phyloP scores from a whole-genome alignment of 805 yeast species.

The Ogataea glucozyma region DNA sequence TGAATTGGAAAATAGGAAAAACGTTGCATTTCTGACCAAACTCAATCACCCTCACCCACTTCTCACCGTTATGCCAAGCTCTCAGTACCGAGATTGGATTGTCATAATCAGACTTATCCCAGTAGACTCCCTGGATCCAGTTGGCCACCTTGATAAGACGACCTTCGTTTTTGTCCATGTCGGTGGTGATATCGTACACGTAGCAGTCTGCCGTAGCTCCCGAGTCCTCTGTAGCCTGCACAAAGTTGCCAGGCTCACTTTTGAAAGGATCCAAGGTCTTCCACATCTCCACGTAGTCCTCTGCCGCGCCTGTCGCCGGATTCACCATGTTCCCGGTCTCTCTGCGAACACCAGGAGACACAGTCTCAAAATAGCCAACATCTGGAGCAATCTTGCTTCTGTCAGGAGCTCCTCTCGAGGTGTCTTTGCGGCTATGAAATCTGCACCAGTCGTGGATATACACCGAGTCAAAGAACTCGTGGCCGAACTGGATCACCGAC shows the following conservation, averaged over 20 bases:
- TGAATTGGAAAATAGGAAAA: constrained; percentile 17
- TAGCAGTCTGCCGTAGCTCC: constrained; percentile 19
- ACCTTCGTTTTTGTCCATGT: constrained; percentile 38
- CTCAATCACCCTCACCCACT: constrained; percentile 16
- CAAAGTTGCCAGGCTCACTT: constrained; percentile 29
- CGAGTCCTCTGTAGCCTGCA: not conserved
- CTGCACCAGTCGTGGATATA: constrained; percentile 31
- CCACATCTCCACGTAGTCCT: constrained; percentile 57
- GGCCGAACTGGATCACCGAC: constrained; percentile 42
- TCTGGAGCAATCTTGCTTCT: constrained; percentile 37
- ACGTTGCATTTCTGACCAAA: constrained; percentile 19
- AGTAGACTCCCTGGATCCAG: constrained; percentile 53
- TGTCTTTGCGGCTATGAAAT: constrained; percentile 8
- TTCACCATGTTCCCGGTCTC: constrained; percentile 54
- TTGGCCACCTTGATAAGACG: constrained; percentile 48
- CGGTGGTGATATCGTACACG: constrained; percentile 30
- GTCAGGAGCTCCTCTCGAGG: constrained; percentile 19
- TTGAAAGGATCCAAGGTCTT: constrained; percentile 44
- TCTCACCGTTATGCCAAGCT: constrained; percentile 13
- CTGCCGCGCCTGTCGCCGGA: constrained; percentile 42
- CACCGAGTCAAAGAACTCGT: constrained; percentile 43
- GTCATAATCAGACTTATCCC: constrained; percentile 30
- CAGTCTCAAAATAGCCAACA: constrained; percentile 44
- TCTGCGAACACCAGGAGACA: constrained; percentile 43
- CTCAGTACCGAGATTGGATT: constrained; percentile 28